Base-by-base conservation (phyloP, 2,329 filamentous ascomycete species). In the Periconia sp. region DNA sequence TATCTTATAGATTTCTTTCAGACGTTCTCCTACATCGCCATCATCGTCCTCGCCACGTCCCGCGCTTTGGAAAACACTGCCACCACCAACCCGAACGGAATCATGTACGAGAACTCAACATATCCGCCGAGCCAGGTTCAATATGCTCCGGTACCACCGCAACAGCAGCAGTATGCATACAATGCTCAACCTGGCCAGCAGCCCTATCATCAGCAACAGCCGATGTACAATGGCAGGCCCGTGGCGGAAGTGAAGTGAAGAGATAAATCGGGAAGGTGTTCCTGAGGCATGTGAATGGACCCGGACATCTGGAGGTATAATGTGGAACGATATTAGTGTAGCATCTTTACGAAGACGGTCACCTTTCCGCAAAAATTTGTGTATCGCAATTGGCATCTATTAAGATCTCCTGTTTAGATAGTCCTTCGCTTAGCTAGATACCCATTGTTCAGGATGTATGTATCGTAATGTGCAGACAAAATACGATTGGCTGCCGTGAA, bases 1-100 rank as follows among this genome's bases (percentile, higher is more conserved):
- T 65, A 49, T 15, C 26, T 65, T 13, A 9, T 12, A 12, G 37
- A 43, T 22, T 44, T 59, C 22, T 59, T 52, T 42, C 46, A 50
- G 29, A 37, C 46, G 3, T 32, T 60, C 15, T 48, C 51, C 36
- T 63, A 49, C 17, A 38, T 61, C 12, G 26, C 48, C 12, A 31
- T 65, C 3, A 36, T 63, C 18, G 44, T 50, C 21, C 51, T 65
- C 25, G 54, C 55, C 4, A 63, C 54, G 38, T 53, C 53, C 11
- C 8, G 21, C 8, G 46, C 46, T 11, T 56, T 54, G 51, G 44
- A 16, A 9, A 32, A 22, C 6, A 11, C 36, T 2, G 21, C 29
- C 22, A 26, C 31, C 2, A 28, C 28, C 17, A 12, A 26, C 13
- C 25, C 13, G 17, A 42, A 16, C 16, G 24, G 9, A 23, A 25